phyloP scores from a whole-genome alignment of 1,284 basidiomycete genomes.

The Trichosporon asahii region DNA sequence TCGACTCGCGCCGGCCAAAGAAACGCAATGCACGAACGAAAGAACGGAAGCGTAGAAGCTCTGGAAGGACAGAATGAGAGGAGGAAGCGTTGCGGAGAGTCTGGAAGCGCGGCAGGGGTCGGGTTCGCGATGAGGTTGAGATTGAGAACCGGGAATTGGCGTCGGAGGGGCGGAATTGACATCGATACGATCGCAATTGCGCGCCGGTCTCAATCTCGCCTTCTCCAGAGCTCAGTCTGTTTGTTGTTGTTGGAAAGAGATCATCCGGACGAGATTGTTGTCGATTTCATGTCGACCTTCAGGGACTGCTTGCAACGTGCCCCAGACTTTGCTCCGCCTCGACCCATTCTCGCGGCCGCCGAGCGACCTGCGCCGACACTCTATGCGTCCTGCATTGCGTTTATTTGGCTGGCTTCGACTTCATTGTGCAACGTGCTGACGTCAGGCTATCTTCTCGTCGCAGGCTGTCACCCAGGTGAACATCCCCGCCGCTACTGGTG shows the following conservation, averaged over 20 bases:
- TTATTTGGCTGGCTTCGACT: neutral
- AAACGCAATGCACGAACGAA: neutral
- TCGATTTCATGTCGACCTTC: neutral
- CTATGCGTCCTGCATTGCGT: neutral
- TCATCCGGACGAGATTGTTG: neutral
- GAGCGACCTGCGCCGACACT: neutral
- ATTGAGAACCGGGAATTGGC: neutral
- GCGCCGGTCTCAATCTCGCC: neutral
- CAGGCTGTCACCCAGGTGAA: constrained; percentile 90
- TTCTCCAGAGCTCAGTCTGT: neutral
- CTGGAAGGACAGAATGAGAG: neutral
- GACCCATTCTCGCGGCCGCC: neutral
- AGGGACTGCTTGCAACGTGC: neutral
- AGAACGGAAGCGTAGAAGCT: neutral
- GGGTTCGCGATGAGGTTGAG: neutral
- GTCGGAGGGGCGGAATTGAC: constrained; percentile 1
- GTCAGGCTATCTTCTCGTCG: constrained; percentile 78
- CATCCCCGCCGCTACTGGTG: constrained; percentile 86
- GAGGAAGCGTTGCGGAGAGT: neutral
- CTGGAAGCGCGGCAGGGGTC: neutral
- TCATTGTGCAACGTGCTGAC: constrained; percentile 13
- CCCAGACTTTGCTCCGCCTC: neutral
- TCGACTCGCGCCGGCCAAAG: constrained; percentile 1
- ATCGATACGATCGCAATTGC: neutral
- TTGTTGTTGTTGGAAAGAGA: neutral